A percentile compares a stretch with the other conserved stretches of the same genome.
Conservation (phyloP, 805 yeast species). For the Tetrapisispora fleetii region DNA sequence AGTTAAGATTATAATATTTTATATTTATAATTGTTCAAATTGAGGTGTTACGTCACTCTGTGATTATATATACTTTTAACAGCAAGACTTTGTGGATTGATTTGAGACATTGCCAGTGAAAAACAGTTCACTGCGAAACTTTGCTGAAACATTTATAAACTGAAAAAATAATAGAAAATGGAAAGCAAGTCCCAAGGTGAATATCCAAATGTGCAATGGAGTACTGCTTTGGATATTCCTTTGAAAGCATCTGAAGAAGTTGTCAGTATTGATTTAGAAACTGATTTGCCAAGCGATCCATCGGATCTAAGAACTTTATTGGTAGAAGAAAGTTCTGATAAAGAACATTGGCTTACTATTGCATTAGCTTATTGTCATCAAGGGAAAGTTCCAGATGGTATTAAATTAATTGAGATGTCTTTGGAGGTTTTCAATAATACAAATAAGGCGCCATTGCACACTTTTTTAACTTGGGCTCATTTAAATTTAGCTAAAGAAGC, state of each 20-base stretch:
- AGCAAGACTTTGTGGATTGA: too few relatives aligned
- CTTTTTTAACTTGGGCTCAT: conserved; percentile 66
- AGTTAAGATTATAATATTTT: too few relatives aligned
- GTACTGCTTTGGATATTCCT: conserved; percentile 46
- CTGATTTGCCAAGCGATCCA: conserved; percentile 85
- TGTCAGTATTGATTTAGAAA: conserved; percentile 70
- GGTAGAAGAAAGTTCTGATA: conserved; percentile 68
- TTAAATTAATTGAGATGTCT: conserved; percentile 54
- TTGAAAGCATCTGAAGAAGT: conserved; percentile 69
- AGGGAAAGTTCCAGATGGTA: conserved; percentile 49
- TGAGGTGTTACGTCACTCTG: too few relatives aligned
- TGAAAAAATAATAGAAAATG: background rate
- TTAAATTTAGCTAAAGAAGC: conserved; percentile 36
- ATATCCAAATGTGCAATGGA: conserved; percentile 28
- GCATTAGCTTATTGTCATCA: conserved; percentile 70
- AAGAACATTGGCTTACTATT: conserved; percentile 75
- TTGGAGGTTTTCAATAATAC: conserved; percentile 30
- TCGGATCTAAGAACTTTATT: conserved; percentile 68
- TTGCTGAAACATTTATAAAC: too few relatives aligned
- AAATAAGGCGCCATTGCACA: conserved; percentile 43
- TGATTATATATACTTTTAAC: too few relatives aligned
- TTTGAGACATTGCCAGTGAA: too few relatives aligned
- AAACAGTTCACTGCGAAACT: too few relatives aligned
- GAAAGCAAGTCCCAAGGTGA: conserved; percentile 1
- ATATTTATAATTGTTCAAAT: too few relatives aligned